Evolutionary conservation across 176 grass and related monocot species (phyloP).

Genomic region (Metroxylon sagu): DNA sequence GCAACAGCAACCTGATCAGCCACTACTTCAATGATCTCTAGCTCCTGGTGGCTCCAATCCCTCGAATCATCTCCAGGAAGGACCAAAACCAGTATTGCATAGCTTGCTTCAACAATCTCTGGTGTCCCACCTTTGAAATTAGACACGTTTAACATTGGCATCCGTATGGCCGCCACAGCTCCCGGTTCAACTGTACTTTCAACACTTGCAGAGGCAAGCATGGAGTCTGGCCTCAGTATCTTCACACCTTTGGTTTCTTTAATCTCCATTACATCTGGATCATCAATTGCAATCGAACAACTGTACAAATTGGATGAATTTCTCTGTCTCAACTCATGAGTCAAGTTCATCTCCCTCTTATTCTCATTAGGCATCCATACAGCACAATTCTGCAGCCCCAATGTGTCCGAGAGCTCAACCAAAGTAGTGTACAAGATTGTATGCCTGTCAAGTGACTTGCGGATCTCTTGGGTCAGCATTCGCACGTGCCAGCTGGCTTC

Average conservation of each 20-base stretch:
- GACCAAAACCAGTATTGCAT: conserved; percentile 57
- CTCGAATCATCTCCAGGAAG: conserved; percentile 34
- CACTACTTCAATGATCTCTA: conserved; percentile 71
- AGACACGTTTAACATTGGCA: conserved; percentile 63
- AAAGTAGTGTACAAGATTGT: conserved; percentile 70
- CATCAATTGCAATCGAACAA: conserved; percentile 27
- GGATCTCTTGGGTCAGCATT: conserved; percentile 79
- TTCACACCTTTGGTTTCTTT: conserved; percentile 39
- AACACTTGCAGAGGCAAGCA: conserved; percentile 43
- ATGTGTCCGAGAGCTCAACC: conserved; percentile 61
- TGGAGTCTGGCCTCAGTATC: conserved; percentile 32
- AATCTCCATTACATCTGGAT: conserved; percentile 45
- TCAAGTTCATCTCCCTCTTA: conserved; percentile 46
- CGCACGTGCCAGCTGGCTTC: conserved; percentile 66
- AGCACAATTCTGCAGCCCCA: conserved; percentile 63
- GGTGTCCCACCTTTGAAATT: conserved; percentile 93
- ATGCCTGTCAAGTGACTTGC: conserved; percentile 62
- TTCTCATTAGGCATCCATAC: conserved; percentile 68
- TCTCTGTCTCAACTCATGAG: conserved; percentile 51
- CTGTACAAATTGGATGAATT: conserved; percentile 23
- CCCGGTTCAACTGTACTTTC: conserved; percentile 26
- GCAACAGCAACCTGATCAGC: conserved; percentile 84
- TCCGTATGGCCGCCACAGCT: conserved; percentile 51
- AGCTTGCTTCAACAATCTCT: conserved; percentile 54
- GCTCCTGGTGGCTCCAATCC: conserved; percentile 41